A percentile compares a stretch with the other conserved stretches of the same genome.
Evolutionary conservation across 768 basidiomycete genomes (phyloP).

Genomic region (Termitomyces heimii): DNA sequence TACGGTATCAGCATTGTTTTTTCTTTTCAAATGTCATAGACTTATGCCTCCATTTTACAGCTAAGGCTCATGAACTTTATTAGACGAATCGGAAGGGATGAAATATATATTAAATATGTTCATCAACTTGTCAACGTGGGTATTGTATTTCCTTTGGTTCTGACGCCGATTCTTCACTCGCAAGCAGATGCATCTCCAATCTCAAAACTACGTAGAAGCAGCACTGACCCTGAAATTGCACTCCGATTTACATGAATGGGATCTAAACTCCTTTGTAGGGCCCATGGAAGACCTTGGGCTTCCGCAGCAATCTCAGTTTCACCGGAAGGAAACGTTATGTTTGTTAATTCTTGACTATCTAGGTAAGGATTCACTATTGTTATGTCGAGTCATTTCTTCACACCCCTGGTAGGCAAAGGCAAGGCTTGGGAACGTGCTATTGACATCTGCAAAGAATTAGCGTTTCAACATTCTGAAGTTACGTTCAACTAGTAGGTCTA

Average conservation of each 20-base stretch:
- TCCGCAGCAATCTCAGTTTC: conserved; percentile 91
- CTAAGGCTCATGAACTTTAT: conserved; percentile 92
- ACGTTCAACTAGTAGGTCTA: conserved; percentile 83
- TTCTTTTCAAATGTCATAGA: not conserved
- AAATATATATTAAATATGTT: conserved; percentile 95
- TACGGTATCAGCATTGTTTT: conserved; percentile 45
- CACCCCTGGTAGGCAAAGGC: conserved; percentile 62
- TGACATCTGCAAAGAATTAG: conserved; percentile 89
- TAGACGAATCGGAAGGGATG: conserved; percentile 83
- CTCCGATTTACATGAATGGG: conserved; percentile 91
- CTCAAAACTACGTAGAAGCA: conserved; percentile 90
- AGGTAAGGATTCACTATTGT: conserved; percentile 34
- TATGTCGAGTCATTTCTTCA: not conserved
- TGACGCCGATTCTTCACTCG: conserved; percentile 13
- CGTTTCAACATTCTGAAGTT: conserved; percentile 79
- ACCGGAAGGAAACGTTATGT: conserved; percentile 89
- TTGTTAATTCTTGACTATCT: conserved; percentile 92
- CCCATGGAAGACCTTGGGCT: conserved; percentile 88
- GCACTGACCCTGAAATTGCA: conserved; percentile 91
- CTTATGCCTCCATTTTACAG: conserved; percentile 28
- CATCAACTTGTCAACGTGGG: conserved; percentile 89
- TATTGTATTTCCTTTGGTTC: not conserved
- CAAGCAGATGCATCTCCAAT: conserved; percentile 75
- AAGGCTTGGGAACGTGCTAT: conserved; percentile 97
- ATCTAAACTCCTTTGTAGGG: conserved; percentile 70